phyloP scores from a whole-genome alignment of 2,329 filamentous ascomycete species.

The Alternaria triticina region DNA sequence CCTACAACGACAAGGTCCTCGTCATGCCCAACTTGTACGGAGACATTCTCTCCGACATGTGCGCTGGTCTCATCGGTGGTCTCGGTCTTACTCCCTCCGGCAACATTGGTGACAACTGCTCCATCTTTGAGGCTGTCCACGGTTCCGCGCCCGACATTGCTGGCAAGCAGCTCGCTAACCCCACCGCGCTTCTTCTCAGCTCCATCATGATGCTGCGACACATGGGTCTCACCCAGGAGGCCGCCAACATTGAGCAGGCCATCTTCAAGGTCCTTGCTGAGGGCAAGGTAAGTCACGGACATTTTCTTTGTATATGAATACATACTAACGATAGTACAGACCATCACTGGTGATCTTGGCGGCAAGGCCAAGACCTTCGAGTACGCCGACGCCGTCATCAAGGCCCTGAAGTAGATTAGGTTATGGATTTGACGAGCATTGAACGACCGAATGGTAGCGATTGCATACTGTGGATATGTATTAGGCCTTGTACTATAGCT shows the following conservation, averaged over 20 bases:
- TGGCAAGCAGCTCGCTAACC: slow-evolving; percentile 95
- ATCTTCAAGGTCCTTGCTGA: slow-evolving; percentile 95
- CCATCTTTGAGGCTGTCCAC: slow-evolving; percentile 99
- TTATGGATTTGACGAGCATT: slow-evolving; percentile 35
- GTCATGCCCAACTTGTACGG: slow-evolving; percentile 98
- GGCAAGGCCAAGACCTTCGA: slow-evolving; percentile 96
- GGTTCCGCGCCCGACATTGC: slow-evolving; percentile 96
- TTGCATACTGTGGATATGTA: slow-evolving; percentile 49
- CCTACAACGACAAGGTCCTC: slow-evolving; percentile 99
- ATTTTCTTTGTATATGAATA: not conserved
- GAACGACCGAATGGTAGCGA: slow-evolving; percentile 35
- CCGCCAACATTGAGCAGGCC: slow-evolving; percentile 86
- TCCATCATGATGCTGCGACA: slow-evolving; percentile 99
- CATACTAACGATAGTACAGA: slow-evolving; percentile 48
- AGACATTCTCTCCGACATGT: slow-evolving; percentile 99
- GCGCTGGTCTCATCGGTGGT: slow-evolving; percentile 96
- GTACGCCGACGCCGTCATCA: slow-evolving; percentile 92
- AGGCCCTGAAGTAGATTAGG: slow-evolving; percentile 56
- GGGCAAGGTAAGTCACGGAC: slow-evolving; percentile 72
- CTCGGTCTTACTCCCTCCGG: slow-evolving; percentile 96
- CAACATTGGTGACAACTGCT: slow-evolving; percentile 99
- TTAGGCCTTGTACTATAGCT: slow-evolving; percentile 46
- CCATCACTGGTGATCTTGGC: slow-evolving; percentile 92
- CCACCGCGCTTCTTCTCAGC: slow-evolving; percentile 90
- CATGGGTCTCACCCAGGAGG: slow-evolving; percentile 89